These are phyloP conservation scores for Pseudopithomyces chartarum DNA, from an alignment of 2,329 filamentous ascomycete genomes.

Conservation along the genomic window DNA sequence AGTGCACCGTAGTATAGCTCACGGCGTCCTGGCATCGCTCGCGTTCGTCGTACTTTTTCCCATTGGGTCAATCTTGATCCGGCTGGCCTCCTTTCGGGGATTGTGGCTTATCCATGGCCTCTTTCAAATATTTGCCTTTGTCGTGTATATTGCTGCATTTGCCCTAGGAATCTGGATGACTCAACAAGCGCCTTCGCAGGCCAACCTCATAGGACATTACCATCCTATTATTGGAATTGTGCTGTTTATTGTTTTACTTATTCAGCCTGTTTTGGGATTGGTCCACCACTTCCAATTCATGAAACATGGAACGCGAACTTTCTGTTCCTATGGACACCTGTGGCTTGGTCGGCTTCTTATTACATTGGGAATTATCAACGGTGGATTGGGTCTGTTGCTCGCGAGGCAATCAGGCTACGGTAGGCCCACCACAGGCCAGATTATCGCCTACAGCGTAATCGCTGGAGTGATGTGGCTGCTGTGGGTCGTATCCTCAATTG, in stretches of 20 bases:
- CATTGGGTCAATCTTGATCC: constrained; percentile 45
- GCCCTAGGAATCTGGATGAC: constrained; percentile 56
- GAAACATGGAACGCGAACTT: constrained; percentile 48
- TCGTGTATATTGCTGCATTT: constrained; percentile 52
- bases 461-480: constrained; percentile 42
- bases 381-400: constrained; percentile 52
- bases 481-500: constrained; percentile 33
- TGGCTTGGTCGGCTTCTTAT: constrained; percentile 59
- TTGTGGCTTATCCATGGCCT: constrained; percentile 46
- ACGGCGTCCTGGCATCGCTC: constrained; percentile 44
- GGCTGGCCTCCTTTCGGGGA: constrained; percentile 42
- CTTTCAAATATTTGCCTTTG: constrained; percentile 52
- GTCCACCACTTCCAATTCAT: constrained; percentile 57
- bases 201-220: constrained; percentile 36
- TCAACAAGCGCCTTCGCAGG: constrained; percentile 14
- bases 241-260: constrained; percentile 54
- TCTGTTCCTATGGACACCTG: constrained; percentile 55
- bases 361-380: constrained; percentile 59
- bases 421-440: constrained; percentile 29
- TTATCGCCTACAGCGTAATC: constrained; percentile 40
- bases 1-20: constrained; percentile 32
- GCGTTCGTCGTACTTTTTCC: constrained; percentile 48
- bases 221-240: constrained; percentile 59
- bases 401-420: constrained; percentile 36
- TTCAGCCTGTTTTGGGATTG: constrained; percentile 57